Conservation (phyloP, 352 stramenopile species). For the Phytophthora multivora region DNA sequence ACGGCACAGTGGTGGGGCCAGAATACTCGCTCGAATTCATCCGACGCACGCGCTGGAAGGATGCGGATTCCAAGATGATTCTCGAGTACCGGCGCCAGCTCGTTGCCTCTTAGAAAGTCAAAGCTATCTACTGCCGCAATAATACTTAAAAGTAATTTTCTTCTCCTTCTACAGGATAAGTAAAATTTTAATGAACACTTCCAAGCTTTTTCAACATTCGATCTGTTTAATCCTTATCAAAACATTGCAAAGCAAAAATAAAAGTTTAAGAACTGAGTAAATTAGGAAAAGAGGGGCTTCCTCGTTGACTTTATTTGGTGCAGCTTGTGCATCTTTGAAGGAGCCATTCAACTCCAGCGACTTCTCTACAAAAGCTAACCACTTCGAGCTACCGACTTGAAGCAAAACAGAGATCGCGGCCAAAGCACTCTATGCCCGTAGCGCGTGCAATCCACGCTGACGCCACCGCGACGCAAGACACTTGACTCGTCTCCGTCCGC, state of each 20-base stretch:
- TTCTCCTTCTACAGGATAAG: too few species aligned
- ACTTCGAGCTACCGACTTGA: conserved; percentile 20
- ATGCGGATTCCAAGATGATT: conserved; percentile 45
- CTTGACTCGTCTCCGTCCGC: conserved; percentile 16
- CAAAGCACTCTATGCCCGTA: conserved; percentile 32
- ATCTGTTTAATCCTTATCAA: too few species aligned
- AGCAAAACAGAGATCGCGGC: conserved; percentile 27
- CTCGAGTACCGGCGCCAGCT: conserved; percentile 60
- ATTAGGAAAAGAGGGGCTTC: conserved; percentile 23
- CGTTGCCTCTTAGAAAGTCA: conserved; percentile 18
- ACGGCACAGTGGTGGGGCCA: conserved; percentile 42
- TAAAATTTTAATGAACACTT: too few species aligned
- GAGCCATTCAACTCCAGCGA: conserved; percentile 28
- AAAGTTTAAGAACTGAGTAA: background rate
- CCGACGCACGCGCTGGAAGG: conserved; percentile 58
- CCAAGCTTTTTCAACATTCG: too few species aligned
- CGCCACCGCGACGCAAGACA: conserved; percentile 29
- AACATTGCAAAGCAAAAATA: background rate
- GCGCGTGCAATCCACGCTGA: conserved; percentile 37
- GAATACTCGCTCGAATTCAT: conserved; percentile 78
- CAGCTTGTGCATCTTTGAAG: conserved; percentile 27
- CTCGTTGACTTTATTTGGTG: conserved; percentile 32
- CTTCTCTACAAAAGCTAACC: conserved; percentile 37
- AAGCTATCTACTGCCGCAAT: too few species aligned
- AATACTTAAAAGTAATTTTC: too few species aligned